Percentiles rank a stretch among this genome's conserved stretches.
Conservation (phyloP, 306 rosid species). For the Prunus mongolica region DNA sequence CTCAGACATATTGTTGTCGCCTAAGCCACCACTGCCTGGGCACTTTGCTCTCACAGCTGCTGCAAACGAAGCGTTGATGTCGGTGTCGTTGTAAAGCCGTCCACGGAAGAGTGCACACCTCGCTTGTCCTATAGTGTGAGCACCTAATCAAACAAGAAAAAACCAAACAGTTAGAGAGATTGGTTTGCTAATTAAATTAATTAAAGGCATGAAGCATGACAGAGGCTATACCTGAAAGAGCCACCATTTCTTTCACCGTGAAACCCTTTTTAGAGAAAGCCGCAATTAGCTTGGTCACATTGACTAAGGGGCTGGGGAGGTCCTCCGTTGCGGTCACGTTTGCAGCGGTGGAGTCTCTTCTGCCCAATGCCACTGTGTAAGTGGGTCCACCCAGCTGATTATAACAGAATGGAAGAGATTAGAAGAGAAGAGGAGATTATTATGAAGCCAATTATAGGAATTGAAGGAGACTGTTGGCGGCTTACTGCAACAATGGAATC, state of each 20-base stretch:
- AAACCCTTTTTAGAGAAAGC: constrained; percentile 59
- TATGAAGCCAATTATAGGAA: too few species aligned
- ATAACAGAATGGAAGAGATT: too few species aligned
- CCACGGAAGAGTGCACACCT: constrained; percentile 34
- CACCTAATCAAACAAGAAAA: constrained; percentile 29
- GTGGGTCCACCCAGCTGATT: constrained; percentile 51
- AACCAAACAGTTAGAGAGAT: too few species aligned
- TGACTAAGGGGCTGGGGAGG: constrained; percentile 17
- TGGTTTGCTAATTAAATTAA: too few species aligned
- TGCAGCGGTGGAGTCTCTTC: constrained; percentile 75
- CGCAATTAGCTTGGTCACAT: constrained; percentile 34
- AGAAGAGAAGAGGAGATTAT: too few species aligned
- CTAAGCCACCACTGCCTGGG: constrained; percentile 30
- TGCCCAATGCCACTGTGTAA: constrained; percentile 52
- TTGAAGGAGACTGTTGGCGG: not conserved
- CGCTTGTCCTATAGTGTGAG: constrained; percentile 60
- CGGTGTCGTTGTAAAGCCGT: constrained; percentile 51
- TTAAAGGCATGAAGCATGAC: too few species aligned
- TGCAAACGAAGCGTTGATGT: constrained; percentile 48
- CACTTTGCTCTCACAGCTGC: constrained; percentile 34
- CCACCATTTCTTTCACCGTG: constrained; percentile 44
- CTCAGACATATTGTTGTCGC: constrained; percentile 37
- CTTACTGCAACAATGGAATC: constrained; percentile 60
- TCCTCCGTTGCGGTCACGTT: constrained; percentile 18
- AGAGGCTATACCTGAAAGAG: constrained; percentile 18